These are phyloP conservation scores for Stromatinia cepivora DNA, from an alignment of 2,329 filamentous ascomycete species.

Conservation along the genomic window DNA sequence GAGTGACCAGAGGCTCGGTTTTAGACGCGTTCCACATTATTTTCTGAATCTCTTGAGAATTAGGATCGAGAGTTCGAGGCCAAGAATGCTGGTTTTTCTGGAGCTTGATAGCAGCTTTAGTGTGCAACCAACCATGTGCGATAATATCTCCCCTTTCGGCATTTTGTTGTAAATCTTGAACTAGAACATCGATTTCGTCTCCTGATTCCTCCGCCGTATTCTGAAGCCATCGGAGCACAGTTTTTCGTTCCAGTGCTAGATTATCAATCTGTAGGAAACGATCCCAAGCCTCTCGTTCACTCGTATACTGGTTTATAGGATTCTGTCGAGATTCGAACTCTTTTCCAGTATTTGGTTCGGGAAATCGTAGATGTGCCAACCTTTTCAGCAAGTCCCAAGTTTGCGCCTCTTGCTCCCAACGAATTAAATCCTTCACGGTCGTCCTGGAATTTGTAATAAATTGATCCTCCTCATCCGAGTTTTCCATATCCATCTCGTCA, in stretches of 20 bases:
- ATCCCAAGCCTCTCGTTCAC: conserved; percentile 64
- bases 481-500: conserved; percentile 48
- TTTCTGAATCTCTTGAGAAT: conserved; percentile 56
- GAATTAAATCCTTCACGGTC: conserved; percentile 53
- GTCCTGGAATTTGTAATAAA: conserved; percentile 33
- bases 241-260: conserved; percentile 72
- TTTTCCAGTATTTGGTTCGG: conserved; percentile 38
- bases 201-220: conserved; percentile 67
- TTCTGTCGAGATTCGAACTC: conserved; percentile 27
- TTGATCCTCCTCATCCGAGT: conserved; percentile 53
- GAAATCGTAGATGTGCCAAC: conserved; percentile 65
- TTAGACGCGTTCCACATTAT: conserved; percentile 58
- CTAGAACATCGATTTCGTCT: conserved; percentile 72
- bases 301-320: conserved; percentile 54
- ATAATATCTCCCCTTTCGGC: conserved; percentile 80
- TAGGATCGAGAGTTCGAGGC: conserved; percentile 64
- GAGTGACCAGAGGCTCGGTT: conserved; percentile 71
- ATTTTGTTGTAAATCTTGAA: conserved; percentile 72
- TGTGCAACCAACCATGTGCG: conserved; percentile 89
- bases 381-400: conserved; percentile 81
- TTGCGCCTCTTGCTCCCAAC: conserved; percentile 80
- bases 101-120: conserved; percentile 84
- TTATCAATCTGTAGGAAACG: conserved; percentile 74
- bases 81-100: conserved; percentile 76
- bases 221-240: conserved; percentile 85